Conservation (phyloP, 495 filamentous ascomycete genomes). For the Annulohypoxylon moriforme region DNA sequence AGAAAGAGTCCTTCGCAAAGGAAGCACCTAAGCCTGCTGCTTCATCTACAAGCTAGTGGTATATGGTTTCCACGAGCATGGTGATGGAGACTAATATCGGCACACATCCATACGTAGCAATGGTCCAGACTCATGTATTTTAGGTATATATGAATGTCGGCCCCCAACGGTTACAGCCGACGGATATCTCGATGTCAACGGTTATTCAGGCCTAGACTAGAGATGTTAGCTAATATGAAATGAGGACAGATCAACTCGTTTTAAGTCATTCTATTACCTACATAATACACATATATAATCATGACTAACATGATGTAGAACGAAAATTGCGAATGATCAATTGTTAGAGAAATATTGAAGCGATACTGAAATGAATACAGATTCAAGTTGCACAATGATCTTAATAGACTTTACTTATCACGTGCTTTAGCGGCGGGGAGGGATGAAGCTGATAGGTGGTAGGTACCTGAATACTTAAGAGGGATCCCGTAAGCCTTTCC, state of each 20-base stretch:
- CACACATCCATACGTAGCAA: neutral
- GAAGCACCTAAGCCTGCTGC: constrained; percentile 35
- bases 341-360: neutral
- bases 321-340: neutral
- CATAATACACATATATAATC: neutral
- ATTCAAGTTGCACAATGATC: neutral
- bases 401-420: constrained; percentile 26
- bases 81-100: neutral
- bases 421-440: constrained; percentile 36
- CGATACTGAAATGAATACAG: neutral
- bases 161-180: neutral
- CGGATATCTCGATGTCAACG: constrained; percentile 2
- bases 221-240: constrained; percentile 32
- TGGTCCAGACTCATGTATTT: neutral
- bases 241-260: constrained; percentile 7
- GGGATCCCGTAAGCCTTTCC: constrained; percentile 7
- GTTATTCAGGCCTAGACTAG: constrained; percentile 17
- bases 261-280: constrained; percentile 2
- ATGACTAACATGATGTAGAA: neutral
- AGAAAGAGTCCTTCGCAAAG: constrained; percentile 73
- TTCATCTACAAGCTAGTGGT: constrained; percentile 21
- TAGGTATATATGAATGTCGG: constrained; percentile 23
- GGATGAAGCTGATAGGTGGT: constrained; percentile 2
- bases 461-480: neutral
- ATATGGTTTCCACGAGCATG: neutral